Evolutionary conservation across 2,329 filamentous ascomycete genomes (phyloP).

Genomic region (Colletotrichum scovillei): DNA sequence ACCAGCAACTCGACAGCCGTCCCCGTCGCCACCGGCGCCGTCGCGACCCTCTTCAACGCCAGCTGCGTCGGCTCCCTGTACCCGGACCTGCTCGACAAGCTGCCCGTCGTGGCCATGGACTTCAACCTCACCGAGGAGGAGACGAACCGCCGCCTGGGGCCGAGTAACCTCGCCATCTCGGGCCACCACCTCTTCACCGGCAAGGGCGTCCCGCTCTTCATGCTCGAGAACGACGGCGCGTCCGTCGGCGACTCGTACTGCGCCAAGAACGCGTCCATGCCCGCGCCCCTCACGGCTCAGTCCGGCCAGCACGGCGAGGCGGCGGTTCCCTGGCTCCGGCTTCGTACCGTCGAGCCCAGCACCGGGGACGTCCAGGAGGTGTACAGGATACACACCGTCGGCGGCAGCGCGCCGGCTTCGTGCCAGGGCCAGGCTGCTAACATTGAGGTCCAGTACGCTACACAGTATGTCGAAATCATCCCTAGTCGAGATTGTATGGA

Average conservation of each 20-base stretch:
- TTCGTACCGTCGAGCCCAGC: conserved; percentile 66
- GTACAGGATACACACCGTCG: conserved; percentile 86
- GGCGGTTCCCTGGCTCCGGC: conserved; percentile 85
- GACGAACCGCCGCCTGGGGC: conserved; percentile 52
- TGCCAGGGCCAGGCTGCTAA: conserved; percentile 72
- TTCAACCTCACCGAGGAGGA: conserved; percentile 61
- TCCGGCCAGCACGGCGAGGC: conserved; percentile 71
- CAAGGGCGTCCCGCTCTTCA: conserved; percentile 80
- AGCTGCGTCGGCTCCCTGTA: conserved; percentile 80
- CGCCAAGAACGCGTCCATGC: conserved; percentile 68
- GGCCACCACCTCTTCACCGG: conserved; percentile 87
- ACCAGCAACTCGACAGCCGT: conserved; percentile 66
- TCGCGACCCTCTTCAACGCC: conserved; percentile 89
- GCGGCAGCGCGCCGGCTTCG: conserved; percentile 78
- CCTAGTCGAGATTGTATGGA: conserved; percentile 36
- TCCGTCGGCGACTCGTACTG: conserved; percentile 71
- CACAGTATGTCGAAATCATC: conserved; percentile 73
- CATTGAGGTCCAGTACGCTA: conserved; percentile 84
- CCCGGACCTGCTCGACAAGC: conserved; percentile 71
- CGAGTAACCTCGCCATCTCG: conserved; percentile 72
- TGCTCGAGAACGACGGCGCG: conserved; percentile 70
- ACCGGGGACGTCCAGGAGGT: conserved; percentile 77
- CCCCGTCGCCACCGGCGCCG: conserved; percentile 77
- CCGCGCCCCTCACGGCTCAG: conserved; percentile 72
- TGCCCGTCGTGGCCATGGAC: conserved; percentile 76